These are phyloP conservation scores for Stagonosporopsis tanaceti DNA, from an alignment of 2,329 filamentous ascomycete species.

Conservation along the genomic window DNA sequence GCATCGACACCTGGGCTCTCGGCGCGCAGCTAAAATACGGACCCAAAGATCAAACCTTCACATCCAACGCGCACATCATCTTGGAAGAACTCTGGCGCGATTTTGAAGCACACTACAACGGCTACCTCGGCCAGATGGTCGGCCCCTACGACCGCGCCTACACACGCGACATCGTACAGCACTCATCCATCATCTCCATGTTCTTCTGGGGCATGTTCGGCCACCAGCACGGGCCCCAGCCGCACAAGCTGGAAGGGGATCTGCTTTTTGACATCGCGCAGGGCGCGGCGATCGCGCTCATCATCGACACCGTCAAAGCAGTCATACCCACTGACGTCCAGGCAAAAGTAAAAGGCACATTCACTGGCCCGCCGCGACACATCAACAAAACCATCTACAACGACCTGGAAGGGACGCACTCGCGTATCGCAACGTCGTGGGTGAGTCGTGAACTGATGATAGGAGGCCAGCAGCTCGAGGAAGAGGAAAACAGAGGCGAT, in stretches of 20 bases:
- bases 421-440: conserved; percentile 51
- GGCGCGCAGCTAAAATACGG: conserved; percentile 52
- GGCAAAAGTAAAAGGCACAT: conserved; percentile 8
- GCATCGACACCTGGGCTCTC: conserved; percentile 54
- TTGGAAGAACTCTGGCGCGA: conserved; percentile 48
- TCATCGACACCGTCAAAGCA: conserved; percentile 11
- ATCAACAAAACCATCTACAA: conserved; percentile 21
- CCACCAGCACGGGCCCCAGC: conserved; percentile 14
- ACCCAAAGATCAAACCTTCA: conserved; percentile 38
- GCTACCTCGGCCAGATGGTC: conserved; percentile 47
- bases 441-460: conserved; percentile 55
- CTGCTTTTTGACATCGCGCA: conserved; percentile 16
- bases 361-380: conserved; percentile 3
- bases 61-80: conserved; percentile 11
- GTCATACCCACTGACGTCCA: conserved; percentile 1
- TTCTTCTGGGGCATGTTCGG: conserved; percentile 23
- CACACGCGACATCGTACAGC: conserved; percentile 45
- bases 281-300: conserved; percentile 14
- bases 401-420: conserved; percentile 36
- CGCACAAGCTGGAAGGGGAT: conserved; percentile 11
- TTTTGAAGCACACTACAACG: conserved; percentile 49
- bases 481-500: conserved; percentile 29
- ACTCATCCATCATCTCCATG: conserved; percentile 17
- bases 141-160: conserved; percentile 52
- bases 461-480: conserved; percentile 36